Evolutionary conservation across 805 yeast species (phyloP), one percentile per base, ranked within the genome.

Genomic region (Saturnispora halmiae): DNA sequence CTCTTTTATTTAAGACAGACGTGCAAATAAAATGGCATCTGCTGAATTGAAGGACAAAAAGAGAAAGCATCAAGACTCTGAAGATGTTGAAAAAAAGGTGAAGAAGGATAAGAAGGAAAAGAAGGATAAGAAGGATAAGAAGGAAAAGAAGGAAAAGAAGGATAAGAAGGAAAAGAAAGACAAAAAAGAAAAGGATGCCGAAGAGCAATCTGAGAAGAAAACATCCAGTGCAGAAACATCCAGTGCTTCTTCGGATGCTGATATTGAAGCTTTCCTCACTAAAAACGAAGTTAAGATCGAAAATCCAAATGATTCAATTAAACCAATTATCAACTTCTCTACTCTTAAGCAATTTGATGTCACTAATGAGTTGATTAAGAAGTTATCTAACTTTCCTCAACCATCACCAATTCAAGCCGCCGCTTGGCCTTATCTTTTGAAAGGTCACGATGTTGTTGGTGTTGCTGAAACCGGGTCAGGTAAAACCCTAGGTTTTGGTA

Each of bases 401-500:
- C 99, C 98, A 41, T 88, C 97, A 6, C 97, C 97, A 28, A 87
- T 92, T 54, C 98, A 92, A 61, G 70, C 67, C 46, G 64, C 65
- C 43, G 68, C 90, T 9, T 79, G 92, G 43, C 95, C 97, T 2
- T 53, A 69, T 24, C 85, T 90, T 2, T 44, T 85, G 10, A 65
- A 68, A 19, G 94, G 88, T 5, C 70, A 68, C 27, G 97, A 92
- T 61, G 74, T 92, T 4, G 77, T 92, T 49, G 98, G 98, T 42
- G 92, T 90, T 56, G 98, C 98, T 15, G 81, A 92, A 10, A 92
- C 98, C 1, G 98, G 98, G 58, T 84, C 95, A 1, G 98, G 98
- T 69, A 92, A 92, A 57, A 92, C 98, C 0, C 65, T 88, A 43
- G 99, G 98, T 0, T 92, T 85, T 59, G 96, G 96, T 34, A 92